Percentiles rank a stretch among this genome's conserved stretches.
Conservation (phyloP, 208 protist species). For the Trypanosomatidae sp. region DNA sequence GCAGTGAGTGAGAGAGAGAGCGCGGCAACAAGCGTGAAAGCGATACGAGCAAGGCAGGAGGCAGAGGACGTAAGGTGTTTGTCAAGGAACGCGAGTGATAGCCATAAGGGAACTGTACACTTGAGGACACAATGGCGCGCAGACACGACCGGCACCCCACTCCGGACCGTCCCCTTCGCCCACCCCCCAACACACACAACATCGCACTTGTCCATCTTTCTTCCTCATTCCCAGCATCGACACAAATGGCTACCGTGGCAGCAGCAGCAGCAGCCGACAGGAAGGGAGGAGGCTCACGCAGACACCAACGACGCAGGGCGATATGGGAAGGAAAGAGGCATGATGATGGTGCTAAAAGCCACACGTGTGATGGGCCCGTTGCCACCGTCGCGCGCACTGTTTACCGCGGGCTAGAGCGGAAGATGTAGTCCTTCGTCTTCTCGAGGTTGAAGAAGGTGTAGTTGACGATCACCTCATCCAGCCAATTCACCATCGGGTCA, state of each 20-base stretch:
- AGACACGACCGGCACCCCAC: not conserved
- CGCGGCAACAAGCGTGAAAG: not conserved
- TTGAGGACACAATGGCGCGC: not conserved
- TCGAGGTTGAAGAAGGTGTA: constrained; percentile 93
- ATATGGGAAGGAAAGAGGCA: not conserved
- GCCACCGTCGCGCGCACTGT: not conserved
- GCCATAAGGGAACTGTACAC: not conserved
- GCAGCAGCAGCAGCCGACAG: not conserved
- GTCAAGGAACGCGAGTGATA: not conserved
- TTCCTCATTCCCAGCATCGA: not conserved
- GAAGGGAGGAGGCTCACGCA: not conserved
- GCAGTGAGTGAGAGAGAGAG: not conserved
- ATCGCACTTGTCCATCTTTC: not conserved
- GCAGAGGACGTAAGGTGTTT: not conserved
- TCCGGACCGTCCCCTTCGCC: not conserved
- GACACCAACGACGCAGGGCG: not conserved
- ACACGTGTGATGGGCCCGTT: not conserved
- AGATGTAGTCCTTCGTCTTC: constrained; percentile 86
- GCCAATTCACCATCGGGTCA: constrained; percentile 84
- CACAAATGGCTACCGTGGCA: not conserved
- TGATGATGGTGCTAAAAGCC: not conserved
- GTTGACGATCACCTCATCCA: constrained; percentile 89
- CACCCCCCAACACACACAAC: not conserved
- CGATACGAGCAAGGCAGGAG: not conserved
- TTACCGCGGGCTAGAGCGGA: constrained; percentile 51